These are phyloP conservation scores for Saturnispora diversa DNA, from an alignment of 805 yeast genomes.

Conservation along the genomic window DNA sequence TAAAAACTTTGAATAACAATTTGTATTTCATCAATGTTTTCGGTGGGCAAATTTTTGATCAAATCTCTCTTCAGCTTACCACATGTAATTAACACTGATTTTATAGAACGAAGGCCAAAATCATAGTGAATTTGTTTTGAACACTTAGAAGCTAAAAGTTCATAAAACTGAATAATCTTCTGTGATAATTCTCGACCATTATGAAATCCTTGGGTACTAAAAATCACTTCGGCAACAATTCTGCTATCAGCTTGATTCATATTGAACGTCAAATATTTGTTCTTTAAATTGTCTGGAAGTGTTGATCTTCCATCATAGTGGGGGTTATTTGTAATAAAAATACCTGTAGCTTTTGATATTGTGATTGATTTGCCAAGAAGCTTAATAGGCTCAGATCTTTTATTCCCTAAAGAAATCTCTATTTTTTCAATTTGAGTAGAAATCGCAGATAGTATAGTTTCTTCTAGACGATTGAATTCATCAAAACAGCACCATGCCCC, in stretches of 20 bases:
- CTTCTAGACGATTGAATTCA: conserved; percentile 78
- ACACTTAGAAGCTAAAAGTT: conserved; percentile 31
- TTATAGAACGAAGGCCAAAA: conserved; percentile 80
- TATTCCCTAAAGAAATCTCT: conserved; percentile 40
- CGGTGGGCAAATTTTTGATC: not conserved
- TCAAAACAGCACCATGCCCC: conserved; percentile 97
- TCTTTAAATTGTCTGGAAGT: conserved; percentile 80
- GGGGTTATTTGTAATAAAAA: conserved; percentile 90
- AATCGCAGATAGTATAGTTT: conserved; percentile 69
- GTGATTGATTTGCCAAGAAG: conserved; percentile 35
- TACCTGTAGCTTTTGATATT: conserved; percentile 48
- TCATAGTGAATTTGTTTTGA: conserved; percentile 72
- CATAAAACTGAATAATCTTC: conserved; percentile 48
- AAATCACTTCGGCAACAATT: conserved; percentile 61
- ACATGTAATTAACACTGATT: conserved; percentile 53
- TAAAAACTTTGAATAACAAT: conserved; percentile 45
- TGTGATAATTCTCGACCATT: conserved; percentile 38
- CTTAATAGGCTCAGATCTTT: conserved; percentile 26
- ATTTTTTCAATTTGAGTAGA: conserved; percentile 72
- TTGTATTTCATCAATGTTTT: conserved; percentile 11
- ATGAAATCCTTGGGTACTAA: conserved; percentile 64
- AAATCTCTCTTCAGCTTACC: conserved; percentile 34
- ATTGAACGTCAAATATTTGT: conserved; percentile 65
- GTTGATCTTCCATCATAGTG: conserved; percentile 74
- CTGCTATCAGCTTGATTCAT: conserved; percentile 65